Conservation (phyloP, 1,284 basidiomycete genomes). For the Ganoderma meredithae region DNA sequence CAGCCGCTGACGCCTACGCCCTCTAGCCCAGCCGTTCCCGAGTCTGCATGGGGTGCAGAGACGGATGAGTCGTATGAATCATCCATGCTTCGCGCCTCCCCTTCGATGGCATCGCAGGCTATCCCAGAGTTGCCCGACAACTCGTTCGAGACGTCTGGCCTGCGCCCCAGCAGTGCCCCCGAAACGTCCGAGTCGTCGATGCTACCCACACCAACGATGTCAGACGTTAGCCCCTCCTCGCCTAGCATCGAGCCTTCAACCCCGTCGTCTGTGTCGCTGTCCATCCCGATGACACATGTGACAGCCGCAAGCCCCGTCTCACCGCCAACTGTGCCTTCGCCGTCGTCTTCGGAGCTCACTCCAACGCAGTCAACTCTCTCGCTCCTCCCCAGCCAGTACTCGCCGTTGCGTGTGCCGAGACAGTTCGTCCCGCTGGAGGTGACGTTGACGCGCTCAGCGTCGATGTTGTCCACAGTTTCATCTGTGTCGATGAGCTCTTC, state of each 20-base stretch:
- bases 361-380: conserved; percentile 40
- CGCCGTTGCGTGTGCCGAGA: conserved; percentile 37
- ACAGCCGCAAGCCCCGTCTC: conserved; percentile 23
- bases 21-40: conserved; percentile 48
- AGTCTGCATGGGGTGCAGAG: conserved; percentile 62
- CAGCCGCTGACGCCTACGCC: conserved; percentile 30
- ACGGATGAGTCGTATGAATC: conserved; percentile 75
- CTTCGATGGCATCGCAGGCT: conserved; percentile 63
- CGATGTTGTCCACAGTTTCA: conserved; percentile 50
- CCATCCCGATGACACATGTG: not conserved
- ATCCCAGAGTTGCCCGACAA: conserved; percentile 64
- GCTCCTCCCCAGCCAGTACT: conserved; percentile 39
- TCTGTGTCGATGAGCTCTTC: conserved; percentile 49
- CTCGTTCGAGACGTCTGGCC: conserved; percentile 63
- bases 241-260: conserved; percentile 36
- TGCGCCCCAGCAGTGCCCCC: conserved; percentile 48
- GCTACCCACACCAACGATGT: conserved; percentile 42
- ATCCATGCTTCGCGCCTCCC: conserved; percentile 69
- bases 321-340: conserved; percentile 35
- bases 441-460: conserved; percentile 45
- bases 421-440: conserved; percentile 30
- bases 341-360: conserved; percentile 41
- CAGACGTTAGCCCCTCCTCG: conserved; percentile 46
- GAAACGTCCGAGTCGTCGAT: conserved; percentile 28
- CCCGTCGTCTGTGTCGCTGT: conserved; percentile 36